Evolutionary conservation across 208 protist genomes (phyloP).

Genomic region (Plasmodiophora brassicae): DNA sequence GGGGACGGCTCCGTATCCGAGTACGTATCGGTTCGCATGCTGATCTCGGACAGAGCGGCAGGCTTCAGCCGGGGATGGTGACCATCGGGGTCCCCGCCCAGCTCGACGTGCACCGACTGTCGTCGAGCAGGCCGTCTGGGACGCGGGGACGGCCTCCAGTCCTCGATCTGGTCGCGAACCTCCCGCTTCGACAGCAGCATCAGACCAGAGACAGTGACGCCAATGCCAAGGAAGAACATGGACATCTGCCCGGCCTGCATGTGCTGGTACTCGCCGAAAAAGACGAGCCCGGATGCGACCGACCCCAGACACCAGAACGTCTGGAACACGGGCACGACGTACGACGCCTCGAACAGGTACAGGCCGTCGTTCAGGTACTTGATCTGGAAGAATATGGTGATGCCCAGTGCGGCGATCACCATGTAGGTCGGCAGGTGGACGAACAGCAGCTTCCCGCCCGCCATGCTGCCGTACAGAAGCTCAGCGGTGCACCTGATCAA

Average conservation of each 20-base stretch:
- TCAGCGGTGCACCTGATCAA: background rate
- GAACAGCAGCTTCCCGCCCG: background rate
- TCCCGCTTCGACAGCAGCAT: background rate
- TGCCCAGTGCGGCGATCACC: background rate
- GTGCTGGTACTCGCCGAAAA: background rate
- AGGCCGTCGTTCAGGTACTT: constrained; percentile 26
- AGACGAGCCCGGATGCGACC: background rate
- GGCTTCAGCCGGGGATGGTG: no score
- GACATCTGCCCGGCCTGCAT: background rate
- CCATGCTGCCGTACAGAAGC: background rate
- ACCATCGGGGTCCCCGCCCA: no score
- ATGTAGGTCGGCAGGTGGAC: background rate
- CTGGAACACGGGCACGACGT: constrained; percentile 16
- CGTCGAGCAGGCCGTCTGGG: no score
- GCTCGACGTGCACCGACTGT: no score
- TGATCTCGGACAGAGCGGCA: no score
- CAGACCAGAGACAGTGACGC: background rate
- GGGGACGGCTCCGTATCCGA: no score
- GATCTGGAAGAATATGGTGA: constrained; percentile 22
- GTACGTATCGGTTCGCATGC: no score
- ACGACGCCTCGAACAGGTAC: background rate
- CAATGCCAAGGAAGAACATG: background rate
- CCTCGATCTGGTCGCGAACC: no score
- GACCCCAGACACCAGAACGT: constrained; percentile 19
- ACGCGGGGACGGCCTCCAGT: no score